Evolutionary conservation across 805 yeast species (phyloP), one percentile per base, ranked within the genome.

Genomic region (Torulaspora franciscae): DNA sequence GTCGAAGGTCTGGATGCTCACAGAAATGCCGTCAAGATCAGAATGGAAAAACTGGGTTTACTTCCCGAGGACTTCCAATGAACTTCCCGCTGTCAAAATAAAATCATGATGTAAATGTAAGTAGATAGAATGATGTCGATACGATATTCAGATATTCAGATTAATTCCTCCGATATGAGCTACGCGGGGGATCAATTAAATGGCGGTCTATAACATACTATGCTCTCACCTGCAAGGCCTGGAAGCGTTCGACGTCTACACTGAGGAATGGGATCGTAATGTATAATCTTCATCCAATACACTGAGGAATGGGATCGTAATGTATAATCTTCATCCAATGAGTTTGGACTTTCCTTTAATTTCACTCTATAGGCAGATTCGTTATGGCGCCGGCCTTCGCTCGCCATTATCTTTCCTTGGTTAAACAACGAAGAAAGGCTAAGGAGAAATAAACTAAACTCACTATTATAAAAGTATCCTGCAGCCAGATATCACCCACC

Each of bases 1-100:
- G 93, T 90, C 32, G 99, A 93, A 70, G 99, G 99, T 2, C 75
- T 93, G 48, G 97, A 91, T 66, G 99, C 90, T 8, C 99, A 93
- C 73, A 81, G 97, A 67, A 87, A 89, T 61, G 98, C 99, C 6
- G 96, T 93, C 40, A 89, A 89, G 68, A 83, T 93, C 33, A 81
- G 99, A 72, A 81, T 93, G 86, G 86, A 82, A 54, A 83, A 85
- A 62, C 70, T 86, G 34, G 89, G 89, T 4, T 71, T 79, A 48
- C 57, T 75, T 42, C 67, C 70, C 35, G 47, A 58, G 23, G 58
- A 50, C 32, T 69, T 68, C 42, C 52, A 54, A 26, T 69, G 41
- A 52, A 13, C 19, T 40, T 13, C 19, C 37, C 37, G 11, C 13
- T 6, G 7, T 5, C 15, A 33, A 22, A 15, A 33, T 22, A 22